Evolutionary conservation across 305 asterid species (phyloP), one percentile per base, ranked within the genome.

Genomic region (Fraxinus paxiana): DNA sequence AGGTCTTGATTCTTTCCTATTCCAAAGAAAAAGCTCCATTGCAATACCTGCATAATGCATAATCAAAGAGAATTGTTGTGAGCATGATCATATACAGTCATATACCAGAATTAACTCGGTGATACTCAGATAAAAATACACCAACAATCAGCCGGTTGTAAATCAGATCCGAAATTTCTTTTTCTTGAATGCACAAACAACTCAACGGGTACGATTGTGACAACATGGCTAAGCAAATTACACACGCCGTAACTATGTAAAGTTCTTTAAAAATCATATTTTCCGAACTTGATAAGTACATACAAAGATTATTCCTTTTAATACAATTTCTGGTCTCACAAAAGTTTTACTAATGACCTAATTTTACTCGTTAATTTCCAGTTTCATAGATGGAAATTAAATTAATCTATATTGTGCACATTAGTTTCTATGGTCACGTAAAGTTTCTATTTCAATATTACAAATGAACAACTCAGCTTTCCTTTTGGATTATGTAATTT

Each of bases 21-120:
- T 90, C 89, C 86, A 91, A 61, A 54, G 94, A 91, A 83, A 94
- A 94, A 38, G 87, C 88, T 69, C 97, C 97, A 82, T 83, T 84
- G 92, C 98, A 94, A 77, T 91, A 94, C 96, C 96, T 93, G 96
- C 85, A 79, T 71, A 20, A 48, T 65, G 38, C 1, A 26, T 26
- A 69, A 72, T 65, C 28, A 13, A 75, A 51, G 75, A 67, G 7
- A 17, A 17, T 17, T 54, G 24, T 54, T 54, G 65, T 8, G 5
- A 22, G 15, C 30, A 8, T 8, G 30, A 8, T 59, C 30, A 9
- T 59, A 20, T 59, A 18, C 30, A 20, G 15, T 20, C 30, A 59
- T 20, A 8, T 54, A 54, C 31, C 15, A 8, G 31, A 9, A 59
- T 6, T 18, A 6, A 51, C 22, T 51, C 61, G 61, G 61, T 48